A percentile compares a stretch with the other conserved stretches of the same genome.
Conservation (phyloP, 305 asterid species). For the Solanum hybrid region DNA sequence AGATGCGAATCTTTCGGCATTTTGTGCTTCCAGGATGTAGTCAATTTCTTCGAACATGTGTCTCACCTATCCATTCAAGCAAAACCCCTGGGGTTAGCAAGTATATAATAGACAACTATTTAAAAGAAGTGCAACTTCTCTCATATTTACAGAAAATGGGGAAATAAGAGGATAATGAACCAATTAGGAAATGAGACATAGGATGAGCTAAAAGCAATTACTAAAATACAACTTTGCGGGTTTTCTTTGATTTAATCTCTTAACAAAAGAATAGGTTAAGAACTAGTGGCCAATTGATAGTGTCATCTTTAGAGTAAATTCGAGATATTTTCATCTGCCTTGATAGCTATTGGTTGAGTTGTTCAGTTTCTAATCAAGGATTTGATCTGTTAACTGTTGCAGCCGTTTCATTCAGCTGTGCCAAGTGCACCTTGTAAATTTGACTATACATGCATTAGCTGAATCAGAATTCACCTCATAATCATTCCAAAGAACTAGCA, state of each 20-base stretch:
- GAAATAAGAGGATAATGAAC: neutral
- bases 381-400: neutral
- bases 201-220: neutral
- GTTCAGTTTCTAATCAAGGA: neutral
- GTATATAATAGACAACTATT: slow-evolving; percentile 2
- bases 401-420: neutral
- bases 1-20: slow-evolving; percentile 89
- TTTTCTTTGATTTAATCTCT: neutral
- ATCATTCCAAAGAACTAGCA: neutral
- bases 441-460: neutral
- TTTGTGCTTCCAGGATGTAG: slow-evolving; percentile 87
- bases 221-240: neutral
- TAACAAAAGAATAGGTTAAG: neutral
- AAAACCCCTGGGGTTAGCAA: slow-evolving; percentile 12
- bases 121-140: neutral
- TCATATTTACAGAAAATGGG: neutral
- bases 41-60: slow-evolving; percentile 97
- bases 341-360: neutral
- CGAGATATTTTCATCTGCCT: neutral
- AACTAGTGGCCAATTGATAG: neutral
- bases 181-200: neutral
- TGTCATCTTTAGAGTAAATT: neutral
- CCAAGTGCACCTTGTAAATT: neutral
- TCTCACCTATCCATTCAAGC: slow-evolving; percentile 57
- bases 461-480: neutral